phyloP scores from a whole-genome alignment of 257 asterid species.

The Fraxinus cuspidata region DNA sequence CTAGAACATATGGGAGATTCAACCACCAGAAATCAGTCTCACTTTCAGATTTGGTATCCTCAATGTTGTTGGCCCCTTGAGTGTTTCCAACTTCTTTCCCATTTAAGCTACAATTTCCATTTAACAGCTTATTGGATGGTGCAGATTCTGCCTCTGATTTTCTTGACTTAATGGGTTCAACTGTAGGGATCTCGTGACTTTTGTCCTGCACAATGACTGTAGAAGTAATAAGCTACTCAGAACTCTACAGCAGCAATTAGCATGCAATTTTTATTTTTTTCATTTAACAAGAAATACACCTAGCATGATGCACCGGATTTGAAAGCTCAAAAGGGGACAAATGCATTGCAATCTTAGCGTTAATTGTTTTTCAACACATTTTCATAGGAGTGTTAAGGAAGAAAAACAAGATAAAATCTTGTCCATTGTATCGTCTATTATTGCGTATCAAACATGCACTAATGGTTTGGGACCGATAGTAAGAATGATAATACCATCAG shows the following conservation, averaged over 20 bases:
- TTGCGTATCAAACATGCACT: too few relatives aligned
- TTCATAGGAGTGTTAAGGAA: too few relatives aligned
- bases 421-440: too few relatives aligned
- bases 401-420: too few relatives aligned
- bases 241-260: background rate
- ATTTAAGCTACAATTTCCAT: slow-evolving; percentile 6
- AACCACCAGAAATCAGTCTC: slow-evolving; percentile 72
- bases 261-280: slow-evolving; percentile 14
- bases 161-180: slow-evolving; percentile 27
- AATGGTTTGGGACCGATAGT: too few relatives aligned
- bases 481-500: too few relatives aligned
- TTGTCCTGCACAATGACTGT: slow-evolving; percentile 28
- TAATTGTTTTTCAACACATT: background rate
- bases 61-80: slow-evolving; percentile 29
- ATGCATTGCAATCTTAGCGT: background rate
- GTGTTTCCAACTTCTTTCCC: slow-evolving; percentile 28
- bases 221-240: slow-evolving; percentile 19
- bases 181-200: slow-evolving; percentile 23
- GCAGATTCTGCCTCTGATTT: slow-evolving; percentile 32
- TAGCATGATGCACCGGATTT: slow-evolving; percentile 18
- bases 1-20: slow-evolving; percentile 82
- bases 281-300: slow-evolving; percentile 3
- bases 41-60: slow-evolving; percentile 26
- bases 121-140: slow-evolving; percentile 31
- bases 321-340: slow-evolving; percentile 2